Percentiles rank a stretch among this genome's conserved stretches.
Evolutionary conservation across 306 rosid genomes (phyloP).

Genomic region (Rubus idaeus): DNA sequence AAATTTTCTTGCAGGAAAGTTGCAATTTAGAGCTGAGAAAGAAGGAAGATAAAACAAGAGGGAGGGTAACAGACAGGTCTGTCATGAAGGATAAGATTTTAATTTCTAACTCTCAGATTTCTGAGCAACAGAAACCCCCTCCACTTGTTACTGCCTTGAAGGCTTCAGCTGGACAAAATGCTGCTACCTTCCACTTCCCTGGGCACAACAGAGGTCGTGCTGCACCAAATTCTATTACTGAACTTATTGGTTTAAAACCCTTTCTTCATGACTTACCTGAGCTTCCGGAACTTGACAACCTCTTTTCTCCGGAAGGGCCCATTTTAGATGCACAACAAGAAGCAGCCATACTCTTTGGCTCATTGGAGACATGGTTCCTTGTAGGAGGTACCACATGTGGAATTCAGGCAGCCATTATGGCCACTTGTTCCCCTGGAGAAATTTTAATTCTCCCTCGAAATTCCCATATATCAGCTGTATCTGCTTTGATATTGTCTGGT

Average conservation of each 20-base stretch:
- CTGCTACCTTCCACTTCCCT: conserved; percentile 82
- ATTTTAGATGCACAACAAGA: conserved; percentile 74
- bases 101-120: conserved; percentile 10
- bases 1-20: conserved; percentile 35
- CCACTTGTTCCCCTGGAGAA: conserved; percentile 74
- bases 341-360: conserved; percentile 80
- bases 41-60: conserved; percentile 24
- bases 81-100: conserved; percentile 23
- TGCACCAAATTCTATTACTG: conserved; percentile 66
- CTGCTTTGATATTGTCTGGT: conserved; percentile 78
- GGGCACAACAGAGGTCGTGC: conserved; percentile 94
- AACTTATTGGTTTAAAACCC: conserved; percentile 63
- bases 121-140: conserved; percentile 36
- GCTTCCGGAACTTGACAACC: conserved; percentile 83
- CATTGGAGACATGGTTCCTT: conserved; percentile 85
- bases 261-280: conserved; percentile 71
- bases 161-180: conserved; percentile 57
- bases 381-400: conserved; percentile 96
- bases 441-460: conserved; percentile 74
- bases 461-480: conserved; percentile 73
- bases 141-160: conserved; percentile 73
- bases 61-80: conserved; percentile 12
- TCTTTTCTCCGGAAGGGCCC: conserved; percentile 72
- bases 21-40: conserved; percentile 12
- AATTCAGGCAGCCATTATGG: conserved; percentile 85